Percentiles rank a stretch among this genome's conserved stretches.
phyloP scores from a whole-genome alignment of 441 rosid genomes.

The Mallotus repandus region DNA sequence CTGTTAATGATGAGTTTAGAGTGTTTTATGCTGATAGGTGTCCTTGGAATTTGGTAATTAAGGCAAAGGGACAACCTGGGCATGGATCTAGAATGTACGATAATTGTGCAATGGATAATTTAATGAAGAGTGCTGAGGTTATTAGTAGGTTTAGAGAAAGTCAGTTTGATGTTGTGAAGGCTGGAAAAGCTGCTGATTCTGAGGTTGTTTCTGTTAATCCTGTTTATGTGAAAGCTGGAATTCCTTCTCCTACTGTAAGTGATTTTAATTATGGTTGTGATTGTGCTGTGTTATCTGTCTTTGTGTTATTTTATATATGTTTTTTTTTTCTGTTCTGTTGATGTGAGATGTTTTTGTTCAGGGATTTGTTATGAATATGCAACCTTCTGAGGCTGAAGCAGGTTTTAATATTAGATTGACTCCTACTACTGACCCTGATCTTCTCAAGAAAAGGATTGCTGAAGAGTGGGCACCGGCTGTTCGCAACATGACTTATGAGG shows the following conservation, averaged over 20 bases:
- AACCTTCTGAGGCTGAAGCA: conserved; percentile 92
- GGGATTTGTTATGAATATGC: conserved; percentile 95
- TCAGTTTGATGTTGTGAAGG: conserved; percentile 74
- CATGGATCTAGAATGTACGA: conserved; percentile 84
- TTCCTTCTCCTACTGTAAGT: conserved; percentile 61
- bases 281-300: background rate
- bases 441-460: conserved; percentile 55
- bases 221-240: conserved; percentile 79
- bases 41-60: conserved; percentile 56
- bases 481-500: conserved; percentile 72
- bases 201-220: conserved; percentile 86
- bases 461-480: conserved; percentile 86
- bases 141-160: conserved; percentile 65
- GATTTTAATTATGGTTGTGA: background rate
- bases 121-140: conserved; percentile 77
- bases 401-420: conserved; percentile 84
- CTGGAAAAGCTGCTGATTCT: conserved; percentile 58
- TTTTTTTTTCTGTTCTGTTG: background rate
- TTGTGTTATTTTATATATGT: background rate
- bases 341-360: conserved; percentile 21
- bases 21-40: conserved; percentile 76
- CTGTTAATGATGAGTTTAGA: conserved; percentile 55
- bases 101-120: conserved; percentile 78
- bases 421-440: conserved; percentile 71
- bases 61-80: conserved; percentile 66